Base-by-base conservation (phyloP, 352 stramenopile species). In the Globisporangium lucens region DNA sequence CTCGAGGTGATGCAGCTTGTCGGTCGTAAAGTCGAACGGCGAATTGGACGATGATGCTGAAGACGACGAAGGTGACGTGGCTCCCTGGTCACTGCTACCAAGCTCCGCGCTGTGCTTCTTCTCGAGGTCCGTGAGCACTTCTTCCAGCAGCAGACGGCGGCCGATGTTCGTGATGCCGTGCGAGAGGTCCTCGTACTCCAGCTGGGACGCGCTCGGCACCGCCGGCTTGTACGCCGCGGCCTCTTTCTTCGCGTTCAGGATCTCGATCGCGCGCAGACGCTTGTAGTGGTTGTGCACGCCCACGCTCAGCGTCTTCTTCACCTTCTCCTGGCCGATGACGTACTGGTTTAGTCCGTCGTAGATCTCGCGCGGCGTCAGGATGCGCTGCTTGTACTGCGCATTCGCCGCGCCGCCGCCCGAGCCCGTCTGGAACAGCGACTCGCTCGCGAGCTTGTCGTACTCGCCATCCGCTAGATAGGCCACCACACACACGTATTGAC, bases 201-300 rank as follows among this genome's bases (percentile, higher is more conserved):
- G 67, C 10, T 66, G 67, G 4, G 71, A 83, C 29, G 78, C 51
- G 75, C 70, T 69, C 56, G 67, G 61, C 57, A 79, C 65, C 57
- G 72, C 56, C 1, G 57, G 47, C 65, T 70, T 72, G 33, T 61
- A 77, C 3, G 73, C 65, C 15, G 70, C 72, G 13, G 79, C 74
- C n/a, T 78, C 80, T 33, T 79, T 85, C 43, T 66, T 71, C 9
- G 84, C 74, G 52, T 72, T 71, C 35, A 91, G 63, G 58, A 90
- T 62, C 73, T 93, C 85, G 33, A 91, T 63, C 24, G 82, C 82
- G 38, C 79, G 80, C 15, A 99, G 85, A 0, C 96, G 84, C 75
- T 99, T 99, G 93, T 99, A 99, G 83, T 99, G 97, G 82, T 99
- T 99, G 80, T 99, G 91, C 47, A 99, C 95, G 56, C 94, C 96